Evolutionary conservation across 2,329 filamentous ascomycete species (phyloP).

Genomic region (Talaromyces rugulosus): DNA sequence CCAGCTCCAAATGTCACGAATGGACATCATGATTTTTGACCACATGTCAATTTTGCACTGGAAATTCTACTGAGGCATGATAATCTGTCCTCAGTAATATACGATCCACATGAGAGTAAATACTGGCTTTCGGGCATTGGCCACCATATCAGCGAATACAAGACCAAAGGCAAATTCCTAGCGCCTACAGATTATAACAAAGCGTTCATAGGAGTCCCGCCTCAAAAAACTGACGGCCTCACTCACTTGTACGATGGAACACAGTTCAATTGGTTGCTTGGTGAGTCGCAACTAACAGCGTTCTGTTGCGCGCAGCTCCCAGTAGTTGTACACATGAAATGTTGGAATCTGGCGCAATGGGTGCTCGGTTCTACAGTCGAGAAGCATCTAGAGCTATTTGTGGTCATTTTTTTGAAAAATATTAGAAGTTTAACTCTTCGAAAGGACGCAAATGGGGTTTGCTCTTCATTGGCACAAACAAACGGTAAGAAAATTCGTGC

Average conservation of each 20-base stretch:
- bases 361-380: neutral
- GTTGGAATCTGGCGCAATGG: neutral
- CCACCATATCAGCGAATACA: neutral
- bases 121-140: neutral
- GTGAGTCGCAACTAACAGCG: neutral
- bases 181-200: neutral
- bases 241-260: neutral
- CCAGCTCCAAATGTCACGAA: neutral
- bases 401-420: neutral
- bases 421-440: neutral
- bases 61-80: neutral
- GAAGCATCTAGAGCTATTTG: neutral
- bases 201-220: neutral
- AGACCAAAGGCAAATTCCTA: neutral
- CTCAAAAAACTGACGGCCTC: neutral
- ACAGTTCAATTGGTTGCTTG: neutral
- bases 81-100: neutral
- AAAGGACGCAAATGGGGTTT: neutral
- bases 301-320: neutral
- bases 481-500: neutral
- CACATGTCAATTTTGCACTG: neutral
- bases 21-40: neutral
- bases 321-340: neutral
- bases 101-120: neutral
- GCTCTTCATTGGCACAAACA: neutral